Evolutionary conservation across 441 rosid genomes (phyloP), one percentile per base, ranked within the genome.

Genomic region (Pelargonium fulgidum): DNA sequence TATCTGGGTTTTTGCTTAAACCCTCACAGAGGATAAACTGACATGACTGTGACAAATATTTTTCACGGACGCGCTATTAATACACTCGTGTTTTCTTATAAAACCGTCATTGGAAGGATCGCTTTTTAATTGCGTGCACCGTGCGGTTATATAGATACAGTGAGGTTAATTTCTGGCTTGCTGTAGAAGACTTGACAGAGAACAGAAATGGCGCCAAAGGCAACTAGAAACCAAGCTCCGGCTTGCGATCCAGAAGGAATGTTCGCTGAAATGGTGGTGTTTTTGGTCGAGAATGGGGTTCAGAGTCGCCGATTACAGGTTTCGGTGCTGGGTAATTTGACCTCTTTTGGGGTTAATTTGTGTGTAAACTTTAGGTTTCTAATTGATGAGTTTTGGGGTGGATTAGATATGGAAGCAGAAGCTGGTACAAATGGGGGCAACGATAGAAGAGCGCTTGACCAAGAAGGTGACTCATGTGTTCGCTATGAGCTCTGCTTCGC

Each of bases 271-370:
- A 83, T 91, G 90, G 77, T 79, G 48, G 89, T 86, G 50, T 83
- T 74, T 65, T 72, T 91, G 79, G 87, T 91, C 10, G 90, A 81
- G 74, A 72, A 59, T 22, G 89, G 85, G 58, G 92, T 94, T 16
- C 96, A 90, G 81, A 79, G 83, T 20, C 92, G 90, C 66, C 89
- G 99, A 61, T 83, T 94, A 61, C 86, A 91, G 97, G 99, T 93
- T 73, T 73, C 24, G 17, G n/a, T 17, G 45, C 7, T 1, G 14
- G 8, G 3, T 11, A 24, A n/a, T 14, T 65, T 33, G 8, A 9
- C n/a, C 59, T 14, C 39, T 17, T 50, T 13, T 8, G 12, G 65
- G 16, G 42, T 22, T 62, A 3, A 20, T 58, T 26, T 44, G 71
- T 65, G 39, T 24, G 59, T 45, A 41, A 52, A 59, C 0, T 13